Conservation (phyloP, 305 asterid species). For the Solanum hybrid region DNA sequence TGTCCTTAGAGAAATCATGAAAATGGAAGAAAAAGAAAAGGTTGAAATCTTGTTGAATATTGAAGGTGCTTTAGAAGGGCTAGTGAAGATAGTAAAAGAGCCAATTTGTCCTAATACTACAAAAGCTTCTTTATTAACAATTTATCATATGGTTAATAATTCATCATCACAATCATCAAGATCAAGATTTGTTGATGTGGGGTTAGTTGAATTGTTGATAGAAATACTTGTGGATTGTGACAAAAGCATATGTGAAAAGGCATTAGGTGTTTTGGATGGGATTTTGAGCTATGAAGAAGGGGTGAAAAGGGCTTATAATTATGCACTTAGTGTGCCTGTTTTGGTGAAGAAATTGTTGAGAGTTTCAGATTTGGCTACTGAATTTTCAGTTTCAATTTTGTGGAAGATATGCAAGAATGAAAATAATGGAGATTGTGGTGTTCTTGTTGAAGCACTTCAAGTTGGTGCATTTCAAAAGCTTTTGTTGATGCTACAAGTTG, state of each 20-base stretch:
- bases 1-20: conserved; percentile 17
- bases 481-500: conserved; percentile 41
- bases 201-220: conserved; percentile 23
- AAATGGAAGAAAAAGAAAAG: conserved; percentile 1
- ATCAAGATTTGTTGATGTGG: conserved; percentile 19
- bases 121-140: conserved; percentile 31
- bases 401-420: conserved; percentile 25
- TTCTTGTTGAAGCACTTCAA: conserved; percentile 29
- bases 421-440: not conserved
- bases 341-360: conserved; percentile 47
- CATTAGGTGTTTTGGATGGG: conserved; percentile 39
- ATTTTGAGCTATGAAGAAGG: conserved; percentile 28
- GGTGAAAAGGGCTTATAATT: conserved; percentile 20
- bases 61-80: conserved; percentile 26
- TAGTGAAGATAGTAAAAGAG: conserved; percentile 31
- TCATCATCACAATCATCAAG: not conserved
- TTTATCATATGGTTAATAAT: conserved; percentile 21
- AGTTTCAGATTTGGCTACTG: conserved; percentile 41
- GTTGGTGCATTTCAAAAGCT: conserved; percentile 58
- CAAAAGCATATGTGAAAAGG: conserved; percentile 41
- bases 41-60: conserved; percentile 10
- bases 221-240: conserved; percentile 41
- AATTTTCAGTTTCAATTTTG: conserved; percentile 41
- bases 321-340: conserved; percentile 33
- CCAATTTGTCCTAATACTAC: conserved; percentile 41